phyloP scores from a whole-genome alignment of 257 asterid species.

The Solanum pinnatisectum region DNA sequence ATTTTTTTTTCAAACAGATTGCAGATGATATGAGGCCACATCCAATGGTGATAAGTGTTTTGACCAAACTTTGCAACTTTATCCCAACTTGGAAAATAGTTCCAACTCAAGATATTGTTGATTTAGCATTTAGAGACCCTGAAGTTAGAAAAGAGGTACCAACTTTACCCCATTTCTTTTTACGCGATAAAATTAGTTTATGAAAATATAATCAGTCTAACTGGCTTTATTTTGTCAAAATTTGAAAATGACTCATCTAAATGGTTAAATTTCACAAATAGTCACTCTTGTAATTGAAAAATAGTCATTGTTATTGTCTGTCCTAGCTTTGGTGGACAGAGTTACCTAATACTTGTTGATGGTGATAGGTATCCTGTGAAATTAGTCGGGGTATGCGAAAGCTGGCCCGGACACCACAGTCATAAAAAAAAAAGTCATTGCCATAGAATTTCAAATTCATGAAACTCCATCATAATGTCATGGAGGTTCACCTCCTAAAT shows the following conservation, averaged over 20 bases:
- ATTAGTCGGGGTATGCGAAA: not conserved
- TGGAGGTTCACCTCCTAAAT: not conserved
- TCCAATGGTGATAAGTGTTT: constrained; percentile 41
- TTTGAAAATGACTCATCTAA: not conserved
- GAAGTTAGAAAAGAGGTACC: constrained; percentile 59
- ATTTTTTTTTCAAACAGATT: constrained; percentile 30
- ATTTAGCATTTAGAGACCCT: constrained; percentile 72
- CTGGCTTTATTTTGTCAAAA: no score
- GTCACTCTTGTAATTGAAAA: not conserved
- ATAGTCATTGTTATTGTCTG: no score
- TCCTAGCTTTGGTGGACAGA: no score
- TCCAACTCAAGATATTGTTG: constrained; percentile 74
- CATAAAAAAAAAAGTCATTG: not conserved
- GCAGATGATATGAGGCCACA: constrained; percentile 62
- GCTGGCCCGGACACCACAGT: rapidly evolving
- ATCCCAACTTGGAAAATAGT: constrained; percentile 86
- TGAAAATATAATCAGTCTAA: no score
- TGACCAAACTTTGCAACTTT: constrained; percentile 35
- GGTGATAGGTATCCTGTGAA: not conserved
- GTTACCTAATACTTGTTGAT: not conserved
- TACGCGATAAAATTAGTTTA: not conserved
- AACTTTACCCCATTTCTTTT: not conserved
- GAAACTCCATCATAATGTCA: not conserved
- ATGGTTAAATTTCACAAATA: not conserved
- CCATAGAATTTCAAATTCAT: not conserved